A percentile compares a stretch with the other conserved stretches of the same genome.
These are phyloP conservation scores for Cymbopogon flexuosus DNA, from an alignment of 202 grass and related monocot species.

Conservation along the genomic window DNA sequence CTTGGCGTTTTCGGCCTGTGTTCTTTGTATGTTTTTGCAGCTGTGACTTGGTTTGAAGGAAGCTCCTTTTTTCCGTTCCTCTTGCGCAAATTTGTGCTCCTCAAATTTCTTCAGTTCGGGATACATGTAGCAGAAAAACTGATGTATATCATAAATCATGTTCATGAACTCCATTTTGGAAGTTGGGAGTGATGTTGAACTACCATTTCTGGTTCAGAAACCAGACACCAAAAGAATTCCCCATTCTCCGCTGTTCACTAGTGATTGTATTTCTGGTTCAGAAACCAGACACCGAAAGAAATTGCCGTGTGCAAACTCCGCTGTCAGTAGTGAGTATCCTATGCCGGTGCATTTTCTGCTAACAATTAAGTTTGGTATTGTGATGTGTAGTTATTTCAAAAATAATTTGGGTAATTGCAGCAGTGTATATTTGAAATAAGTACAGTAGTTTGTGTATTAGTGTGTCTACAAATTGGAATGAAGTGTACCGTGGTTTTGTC, in stretches of 20 bases:
- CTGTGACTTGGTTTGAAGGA: background rate
- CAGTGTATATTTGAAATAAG: background rate
- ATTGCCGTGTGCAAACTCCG: too few relatives aligned
- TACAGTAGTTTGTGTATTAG: background rate
- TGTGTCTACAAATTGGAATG: background rate
- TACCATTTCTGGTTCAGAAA: background rate
- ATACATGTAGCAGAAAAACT: slow-evolving; percentile 21
- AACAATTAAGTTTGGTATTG: background rate
- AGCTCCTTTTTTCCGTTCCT: background rate
- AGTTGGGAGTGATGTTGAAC: background rate
- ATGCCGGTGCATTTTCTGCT: background rate
- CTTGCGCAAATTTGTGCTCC: slow-evolving; percentile 14
- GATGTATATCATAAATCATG: background rate
- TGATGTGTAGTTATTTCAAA: background rate
- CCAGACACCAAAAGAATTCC: background rate
- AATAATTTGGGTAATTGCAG: background rate
- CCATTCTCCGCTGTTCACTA: too few relatives aligned
- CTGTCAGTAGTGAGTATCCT: too few relatives aligned
- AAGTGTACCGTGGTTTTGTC: background rate
- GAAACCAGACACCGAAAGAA: background rate
- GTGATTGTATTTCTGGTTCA: background rate
- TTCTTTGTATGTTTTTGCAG: slow-evolving; percentile 1
- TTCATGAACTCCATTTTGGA: background rate
- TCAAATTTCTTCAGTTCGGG: background rate
- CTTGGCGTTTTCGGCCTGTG: background rate